Conservation (phyloP, 305 asterid genomes). For the Plantago rigida region DNA sequence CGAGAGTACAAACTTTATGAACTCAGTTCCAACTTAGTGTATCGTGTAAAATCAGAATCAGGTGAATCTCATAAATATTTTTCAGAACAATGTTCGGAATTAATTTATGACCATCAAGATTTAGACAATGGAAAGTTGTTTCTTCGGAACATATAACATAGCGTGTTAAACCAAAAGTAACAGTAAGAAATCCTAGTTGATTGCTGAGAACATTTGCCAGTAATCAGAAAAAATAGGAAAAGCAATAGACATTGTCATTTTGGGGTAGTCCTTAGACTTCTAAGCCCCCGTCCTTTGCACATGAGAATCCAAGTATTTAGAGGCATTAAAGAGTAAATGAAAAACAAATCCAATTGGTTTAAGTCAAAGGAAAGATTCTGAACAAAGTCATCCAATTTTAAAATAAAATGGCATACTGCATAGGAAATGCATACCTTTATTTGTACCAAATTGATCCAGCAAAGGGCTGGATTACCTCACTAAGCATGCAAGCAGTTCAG, state of each 20-base stretch:
- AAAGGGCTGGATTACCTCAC: slow-evolving; percentile 92
- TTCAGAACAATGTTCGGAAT: neutral
- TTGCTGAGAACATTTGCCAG: neutral
- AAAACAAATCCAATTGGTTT: neutral
- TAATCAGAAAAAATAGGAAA: neutral
- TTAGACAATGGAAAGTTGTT: neutral
- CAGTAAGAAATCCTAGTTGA: slow-evolving; percentile 14
- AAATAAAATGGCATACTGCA: slow-evolving; percentile 15
- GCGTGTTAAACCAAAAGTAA: neutral
- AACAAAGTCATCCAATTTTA: neutral
- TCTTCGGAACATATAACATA: no score
- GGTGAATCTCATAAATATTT: neutral
- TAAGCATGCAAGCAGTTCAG: slow-evolving; percentile 78
- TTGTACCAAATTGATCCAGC: slow-evolving; percentile 84
- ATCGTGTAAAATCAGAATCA: neutral
- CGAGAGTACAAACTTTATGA: slow-evolving; percentile 20
- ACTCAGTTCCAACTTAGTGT: slow-evolving; percentile 15
- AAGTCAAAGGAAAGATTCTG: neutral
- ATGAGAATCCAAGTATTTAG: no score
- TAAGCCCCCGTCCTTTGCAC: no score
- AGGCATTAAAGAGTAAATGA: neutral
- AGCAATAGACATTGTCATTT: no score
- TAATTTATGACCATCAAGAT: neutral
- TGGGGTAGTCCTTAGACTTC: no score
- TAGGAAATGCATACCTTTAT: slow-evolving; percentile 46